Base-by-base conservation (phyloP, 2,329 filamentous ascomycete species). In the Coniochaeta sp. region DNA sequence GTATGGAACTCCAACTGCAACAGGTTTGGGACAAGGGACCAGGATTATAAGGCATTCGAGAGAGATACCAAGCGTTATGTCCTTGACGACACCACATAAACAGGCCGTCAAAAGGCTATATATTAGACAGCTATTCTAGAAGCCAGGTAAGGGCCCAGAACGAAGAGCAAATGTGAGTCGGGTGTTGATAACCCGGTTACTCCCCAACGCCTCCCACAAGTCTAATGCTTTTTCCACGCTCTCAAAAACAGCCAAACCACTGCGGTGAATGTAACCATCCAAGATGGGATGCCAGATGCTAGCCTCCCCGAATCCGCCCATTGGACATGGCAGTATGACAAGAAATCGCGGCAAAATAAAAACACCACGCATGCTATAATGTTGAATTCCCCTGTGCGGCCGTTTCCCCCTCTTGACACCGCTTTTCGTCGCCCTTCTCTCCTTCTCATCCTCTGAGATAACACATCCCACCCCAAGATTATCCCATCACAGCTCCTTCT, bases 401-500 rank as follows among this genome's bases (percentile, higher is more conserved):
- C 22, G n/a, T n/a, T n/a, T n/a, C 42, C 5, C 22, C 42, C 24
- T 52, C 47, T 28, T 28, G 24, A 52, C 47, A 14, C 47, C 19
- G 24, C 24, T n/a, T 7, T 52, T 30, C 47, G 6, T 5, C 5
- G 9, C 17, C 17, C 22, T 30, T 30, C 26, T 7, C 47, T 14
- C 24, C 14, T 28, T 47, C 5, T 44, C 7, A n/a, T n/a, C 19
- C 10, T 12, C 16, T 22, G 42, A 26, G 2, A 47, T 28, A n/a
- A n/a, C n/a, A n/a, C n/a, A n/a, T n/a, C n/a, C n/a, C n/a, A 28
- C 22, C 26, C 42, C 10, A 52, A 7, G 24, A 4, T 14, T 28
- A 17, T 2, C 26, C 19, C 42, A 22, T 55, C 40, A 62, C 64
- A 40, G 38, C 38, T 68, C 73, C 55, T 72, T 72, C 58, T 68